These are phyloP conservation scores for Aristolochia fimbriata DNA, from an alignment of 164 flowering plant genomes.

Conservation along the genomic window DNA sequence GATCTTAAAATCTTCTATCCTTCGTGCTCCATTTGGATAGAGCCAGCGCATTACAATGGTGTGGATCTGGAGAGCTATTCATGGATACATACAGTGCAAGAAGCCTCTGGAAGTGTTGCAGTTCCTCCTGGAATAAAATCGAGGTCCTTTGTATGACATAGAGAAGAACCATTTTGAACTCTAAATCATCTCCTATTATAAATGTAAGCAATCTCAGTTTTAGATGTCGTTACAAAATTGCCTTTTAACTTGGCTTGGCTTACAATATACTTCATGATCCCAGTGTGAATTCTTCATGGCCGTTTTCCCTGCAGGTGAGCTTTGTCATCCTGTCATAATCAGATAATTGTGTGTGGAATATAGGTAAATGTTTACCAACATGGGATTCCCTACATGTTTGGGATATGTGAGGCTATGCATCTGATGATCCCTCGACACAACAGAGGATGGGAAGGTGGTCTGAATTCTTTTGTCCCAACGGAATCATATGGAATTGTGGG, in stretches of 20 bases:
- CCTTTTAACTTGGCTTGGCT: neutral
- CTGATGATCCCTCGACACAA: too few relatives aligned
- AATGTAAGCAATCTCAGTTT: constrained; percentile 41
- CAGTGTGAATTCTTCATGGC: too few relatives aligned
- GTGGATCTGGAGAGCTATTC: constrained; percentile 81
- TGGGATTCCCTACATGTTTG: too few relatives aligned
- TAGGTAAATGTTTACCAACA: too few relatives aligned
- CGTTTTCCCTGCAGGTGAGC: too few relatives aligned
- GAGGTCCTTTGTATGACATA: constrained; percentile 59
- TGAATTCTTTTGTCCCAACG: constrained; percentile 73
- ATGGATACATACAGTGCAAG: constrained; percentile 83
- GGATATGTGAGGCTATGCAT: too few relatives aligned
- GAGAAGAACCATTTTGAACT: constrained; percentile 76
- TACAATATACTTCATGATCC: constrained; percentile 25
- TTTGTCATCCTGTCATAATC: too few relatives aligned
- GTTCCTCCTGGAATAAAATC: constrained; percentile 82
- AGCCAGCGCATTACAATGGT: constrained; percentile 74
- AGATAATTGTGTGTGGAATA: too few relatives aligned
- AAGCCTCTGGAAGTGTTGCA: constrained; percentile 56
- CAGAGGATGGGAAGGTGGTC: too few relatives aligned
- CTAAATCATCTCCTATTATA: constrained; percentile 71
- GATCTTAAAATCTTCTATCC: too few relatives aligned
- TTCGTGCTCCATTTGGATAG: constrained; percentile 22
- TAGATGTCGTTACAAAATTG: neutral
- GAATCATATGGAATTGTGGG: constrained; percentile 96